phyloP scores from a whole-genome alignment of 768 basidiomycete species.

The Lactarius hengduanensis region DNA sequence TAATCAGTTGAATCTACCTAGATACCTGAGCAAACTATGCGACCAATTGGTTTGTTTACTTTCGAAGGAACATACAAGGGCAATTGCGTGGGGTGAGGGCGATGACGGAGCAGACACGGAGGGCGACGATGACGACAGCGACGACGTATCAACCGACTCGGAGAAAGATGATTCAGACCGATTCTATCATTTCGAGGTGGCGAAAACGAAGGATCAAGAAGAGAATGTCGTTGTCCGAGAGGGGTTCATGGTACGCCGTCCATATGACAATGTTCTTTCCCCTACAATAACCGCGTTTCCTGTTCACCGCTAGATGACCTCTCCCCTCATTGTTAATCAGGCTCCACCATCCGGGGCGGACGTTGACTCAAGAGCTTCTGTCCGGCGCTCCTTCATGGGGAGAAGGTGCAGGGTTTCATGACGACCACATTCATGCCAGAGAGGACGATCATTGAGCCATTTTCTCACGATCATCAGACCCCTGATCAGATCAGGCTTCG shows the following conservation, averaged over 20 bases:
- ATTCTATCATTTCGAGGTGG: slow-evolving; percentile 53
- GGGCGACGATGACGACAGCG: slow-evolving; percentile 33
- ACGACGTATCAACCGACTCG: slow-evolving; percentile 33
- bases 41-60: slow-evolving; percentile 56
- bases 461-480: not conserved
- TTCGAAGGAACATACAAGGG: slow-evolving; percentile 46
- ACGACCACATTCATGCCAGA: slow-evolving; percentile 11
- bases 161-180: slow-evolving; percentile 47
- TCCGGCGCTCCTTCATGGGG: slow-evolving; percentile 25
- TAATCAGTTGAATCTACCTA: not conserved
- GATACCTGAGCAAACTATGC: slow-evolving; percentile 31
- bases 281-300: not conserved
- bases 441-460: not conserved
- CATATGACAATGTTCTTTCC: not conserved
- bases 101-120: too few species aligned
- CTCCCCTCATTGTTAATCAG: not conserved
- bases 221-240: slow-evolving; percentile 45
- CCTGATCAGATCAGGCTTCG: slow-evolving; percentile 2
- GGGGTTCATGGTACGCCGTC: slow-evolving; percentile 46
- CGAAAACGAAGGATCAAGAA: slow-evolving; percentile 55
- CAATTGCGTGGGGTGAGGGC: slow-evolving; percentile 43
- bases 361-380: not conserved
- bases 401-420: slow-evolving; percentile 29
- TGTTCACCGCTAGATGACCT: slow-evolving; percentile 4
- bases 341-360: not conserved